Base-by-base conservation (phyloP, 2,329 filamentous ascomycete species). In the Ophioceras dolichostomum region DNA sequence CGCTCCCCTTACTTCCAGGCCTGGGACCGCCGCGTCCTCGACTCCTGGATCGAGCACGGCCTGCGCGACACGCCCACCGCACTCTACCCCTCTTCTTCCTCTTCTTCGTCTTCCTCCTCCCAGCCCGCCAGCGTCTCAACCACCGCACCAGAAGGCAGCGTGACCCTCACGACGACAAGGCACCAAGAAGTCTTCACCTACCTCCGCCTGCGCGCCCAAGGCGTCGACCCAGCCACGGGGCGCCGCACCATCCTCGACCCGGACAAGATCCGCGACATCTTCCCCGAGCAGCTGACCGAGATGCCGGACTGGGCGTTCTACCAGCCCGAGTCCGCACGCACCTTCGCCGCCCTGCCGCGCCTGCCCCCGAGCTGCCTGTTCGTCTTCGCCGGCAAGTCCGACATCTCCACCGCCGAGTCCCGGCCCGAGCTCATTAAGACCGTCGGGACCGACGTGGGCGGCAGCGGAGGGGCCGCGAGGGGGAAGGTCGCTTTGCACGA, bases 171-270 rank as follows among this genome's bases (percentile, higher is more conserved):
- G 2, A 96, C 89, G 1, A 80, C 85, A 1, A 86, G 88, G 49
- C 83, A 94, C 55, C 85, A 94, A 53, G 86, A 94, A 62, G 82
- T 91, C 39, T 79, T 85, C 50, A 86, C 79, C 1, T 91, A 81
- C 54, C 59, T 83, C 44, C 71, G 82, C 0, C 73, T 77, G 0
- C 71, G 72, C 41, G 74, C 58, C 54, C 57, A 61, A 7, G 63
- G 62, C 43, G 55, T 61, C 34, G 57, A 61, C 42, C 37, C 49
- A 0, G 44, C 56, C 4, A 49, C 43, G 10, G 63, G 46, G 4
- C 41, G 60, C 16, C 53, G 55, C 10, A 47, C 44, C 2, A 42
- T 69, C 21, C 41, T 71, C 7, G 54, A 65, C 39, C 57, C 53
- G 1, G 49, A 58, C 32, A 51, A 55, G 26, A 46, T 67, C 4